These are phyloP conservation scores for Avena eriantha DNA, from an alignment of 176 grass and related monocot genomes.

Conservation along the genomic window DNA sequence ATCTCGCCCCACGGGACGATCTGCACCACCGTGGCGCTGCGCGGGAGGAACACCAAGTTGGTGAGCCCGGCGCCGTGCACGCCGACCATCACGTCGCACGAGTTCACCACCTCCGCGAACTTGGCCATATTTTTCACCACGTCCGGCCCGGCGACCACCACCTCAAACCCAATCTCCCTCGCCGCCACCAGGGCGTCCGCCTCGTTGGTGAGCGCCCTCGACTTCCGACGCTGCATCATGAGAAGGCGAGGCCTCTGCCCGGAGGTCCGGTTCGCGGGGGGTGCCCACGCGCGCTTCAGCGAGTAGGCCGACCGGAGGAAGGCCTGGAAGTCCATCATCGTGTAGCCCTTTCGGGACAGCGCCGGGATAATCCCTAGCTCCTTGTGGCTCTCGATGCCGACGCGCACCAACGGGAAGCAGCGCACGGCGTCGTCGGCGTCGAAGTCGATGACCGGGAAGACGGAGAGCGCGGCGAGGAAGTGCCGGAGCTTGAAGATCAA, in stretches of 20 bases:
- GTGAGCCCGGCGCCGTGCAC: slow-evolving; percentile 27
- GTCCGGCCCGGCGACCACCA: slow-evolving; percentile 53
- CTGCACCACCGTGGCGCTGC: slow-evolving; percentile 62
- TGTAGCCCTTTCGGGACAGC: slow-evolving; percentile 45
- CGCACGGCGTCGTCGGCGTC: slow-evolving; percentile 53
- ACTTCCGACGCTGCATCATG: slow-evolving; percentile 55
- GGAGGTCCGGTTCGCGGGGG: neutral
- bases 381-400: slow-evolving; percentile 64
- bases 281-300: slow-evolving; percentile 40
- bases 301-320: slow-evolving; percentile 56
- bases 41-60: slow-evolving; percentile 24
- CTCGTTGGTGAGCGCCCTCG: slow-evolving; percentile 60
- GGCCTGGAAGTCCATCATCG: slow-evolving; percentile 60
- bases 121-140: slow-evolving; percentile 38
- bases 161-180: slow-evolving; percentile 52
- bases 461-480: slow-evolving; percentile 51
- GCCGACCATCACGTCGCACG: slow-evolving; percentile 14
- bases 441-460: slow-evolving; percentile 52
- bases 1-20: slow-evolving; percentile 70
- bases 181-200: slow-evolving; percentile 30
- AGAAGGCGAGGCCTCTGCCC: slow-evolving; percentile 54
- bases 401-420: slow-evolving; percentile 59
- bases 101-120: slow-evolving; percentile 44
- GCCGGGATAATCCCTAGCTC: slow-evolving; percentile 57
- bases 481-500: slow-evolving; percentile 53